Conservation (phyloP, 768 basidiomycete species). For the Suillus clintonianus region DNA sequence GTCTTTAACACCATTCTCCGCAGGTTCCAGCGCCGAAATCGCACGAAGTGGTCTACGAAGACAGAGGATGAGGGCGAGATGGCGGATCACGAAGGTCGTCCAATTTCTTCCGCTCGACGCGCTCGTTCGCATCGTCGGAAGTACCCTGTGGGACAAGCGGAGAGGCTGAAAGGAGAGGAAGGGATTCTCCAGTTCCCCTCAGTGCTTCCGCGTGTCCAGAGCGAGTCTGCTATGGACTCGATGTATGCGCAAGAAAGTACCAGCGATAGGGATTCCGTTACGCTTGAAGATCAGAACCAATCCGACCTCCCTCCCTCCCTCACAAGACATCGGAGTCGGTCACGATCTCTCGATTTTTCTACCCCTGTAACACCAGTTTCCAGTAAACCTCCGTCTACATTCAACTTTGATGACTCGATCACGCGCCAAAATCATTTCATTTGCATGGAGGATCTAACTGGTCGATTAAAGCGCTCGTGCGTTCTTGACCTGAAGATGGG, state of each 20-base stretch:
- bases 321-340: slow-evolving; percentile 43
- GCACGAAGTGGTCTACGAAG: slow-evolving; percentile 36
- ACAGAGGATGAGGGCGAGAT: slow-evolving; percentile 61
- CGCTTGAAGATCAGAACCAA: slow-evolving; percentile 23
- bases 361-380: slow-evolving; percentile 22
- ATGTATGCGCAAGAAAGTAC: slow-evolving; percentile 36
- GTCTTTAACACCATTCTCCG: slow-evolving; percentile 89
- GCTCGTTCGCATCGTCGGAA: slow-evolving; percentile 18
- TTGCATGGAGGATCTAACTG: slow-evolving; percentile 98
- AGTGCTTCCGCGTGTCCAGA: slow-evolving; percentile 63
- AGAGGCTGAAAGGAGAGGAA: slow-evolving; percentile 41
- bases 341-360: slow-evolving; percentile 36
- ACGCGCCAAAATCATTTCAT: slow-evolving; percentile 97
- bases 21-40: slow-evolving; percentile 58
- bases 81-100: slow-evolving; percentile 43
- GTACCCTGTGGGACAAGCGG: slow-evolving; percentile 30
- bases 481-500: slow-evolving; percentile 99
- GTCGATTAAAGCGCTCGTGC: slow-evolving; percentile 86
- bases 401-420: slow-evolving; percentile 46
- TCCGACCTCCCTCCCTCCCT: slow-evolving; percentile 27
- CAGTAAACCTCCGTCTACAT: slow-evolving; percentile 35
- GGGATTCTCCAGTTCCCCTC: slow-evolving; percentile 29
- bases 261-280: slow-evolving; percentile 46
- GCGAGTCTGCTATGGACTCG: slow-evolving; percentile 50
- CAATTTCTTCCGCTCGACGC: slow-evolving; percentile 2